phyloP scores from a whole-genome alignment of 1,284 basidiomycete genomes.

The Sphagnurus paluster region DNA sequence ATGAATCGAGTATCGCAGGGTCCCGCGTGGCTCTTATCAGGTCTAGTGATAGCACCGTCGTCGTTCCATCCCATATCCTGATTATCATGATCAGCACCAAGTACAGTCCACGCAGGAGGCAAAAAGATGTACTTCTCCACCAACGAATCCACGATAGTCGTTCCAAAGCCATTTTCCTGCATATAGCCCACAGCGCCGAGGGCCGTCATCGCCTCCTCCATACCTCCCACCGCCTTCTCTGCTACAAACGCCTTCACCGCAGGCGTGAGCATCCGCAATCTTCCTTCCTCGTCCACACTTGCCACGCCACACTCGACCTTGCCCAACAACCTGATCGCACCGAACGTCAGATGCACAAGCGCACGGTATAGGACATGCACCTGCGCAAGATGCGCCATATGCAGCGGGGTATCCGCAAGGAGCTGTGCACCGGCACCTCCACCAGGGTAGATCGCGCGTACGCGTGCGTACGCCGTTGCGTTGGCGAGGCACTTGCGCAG shows the following conservation, averaged over 20 bases:
- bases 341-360: slow-evolving; percentile 62
- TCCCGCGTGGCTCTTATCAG: slow-evolving; percentile 54
- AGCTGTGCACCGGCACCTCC: slow-evolving; percentile 47
- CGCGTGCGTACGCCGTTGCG: slow-evolving; percentile 60
- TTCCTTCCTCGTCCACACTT: slow-evolving; percentile 44
- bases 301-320: slow-evolving; percentile 58
- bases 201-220: slow-evolving; percentile 75
- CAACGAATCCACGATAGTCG: slow-evolving; percentile 57
- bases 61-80: slow-evolving; percentile 81
- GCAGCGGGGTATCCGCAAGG: slow-evolving; percentile 57
- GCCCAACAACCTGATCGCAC: slow-evolving; percentile 59
- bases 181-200: slow-evolving; percentile 83
- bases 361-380: slow-evolving; percentile 65
- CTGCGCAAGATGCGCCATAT: slow-evolving; percentile 61
- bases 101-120: not conserved
- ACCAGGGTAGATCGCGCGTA: slow-evolving; percentile 44
- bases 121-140: slow-evolving; percentile 59
- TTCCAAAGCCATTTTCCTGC: slow-evolving; percentile 73
- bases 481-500: slow-evolving; percentile 67
- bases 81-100: slow-evolving; percentile 7
- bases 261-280: slow-evolving; percentile 70
- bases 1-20: slow-evolving; percentile 28
- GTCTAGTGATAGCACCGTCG: slow-evolving; percentile 68
- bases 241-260: slow-evolving; percentile 73
- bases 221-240: slow-evolving; percentile 59